Percentiles rank a stretch among this genome's conserved stretches.
Conservation (phyloP, 2,329 filamentous ascomycete genomes). For the Cladophialophora exuberans region DNA sequence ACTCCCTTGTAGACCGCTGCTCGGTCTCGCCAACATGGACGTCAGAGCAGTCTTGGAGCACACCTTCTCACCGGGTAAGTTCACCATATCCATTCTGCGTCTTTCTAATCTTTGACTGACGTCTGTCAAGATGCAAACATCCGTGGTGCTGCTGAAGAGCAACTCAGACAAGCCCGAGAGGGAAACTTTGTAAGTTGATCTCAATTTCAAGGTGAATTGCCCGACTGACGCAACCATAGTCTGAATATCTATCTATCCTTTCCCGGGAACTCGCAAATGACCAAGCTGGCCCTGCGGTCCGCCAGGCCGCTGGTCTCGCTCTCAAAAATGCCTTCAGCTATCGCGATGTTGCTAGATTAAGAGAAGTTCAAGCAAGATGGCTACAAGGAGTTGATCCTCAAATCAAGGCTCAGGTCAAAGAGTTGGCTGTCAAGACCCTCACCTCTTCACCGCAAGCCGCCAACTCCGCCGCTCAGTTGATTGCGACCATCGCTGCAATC, state of each 20-base stretch:
- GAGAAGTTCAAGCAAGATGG: conserved; percentile 94
- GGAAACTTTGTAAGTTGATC: conserved; percentile 80
- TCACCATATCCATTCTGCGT: conserved; percentile 13
- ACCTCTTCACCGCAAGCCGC: conserved; percentile 82
- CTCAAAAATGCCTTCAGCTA: conserved; percentile 98
- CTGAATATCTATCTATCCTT: conserved; percentile 88
- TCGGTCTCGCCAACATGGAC: conserved; percentile 69
- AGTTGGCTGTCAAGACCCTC: conserved; percentile 85
- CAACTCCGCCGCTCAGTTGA: conserved; percentile 89
- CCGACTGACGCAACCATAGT: conserved; percentile 55
- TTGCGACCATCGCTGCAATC: conserved; percentile 91
- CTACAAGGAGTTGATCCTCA: conserved; percentile 76
- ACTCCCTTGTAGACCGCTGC: conserved; percentile 24
- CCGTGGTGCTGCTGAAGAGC: conserved; percentile 90
- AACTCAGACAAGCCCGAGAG: conserved; percentile 89
- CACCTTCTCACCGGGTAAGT: conserved; percentile 90
- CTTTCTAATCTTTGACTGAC: conserved; percentile 42
- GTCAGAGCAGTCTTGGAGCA: conserved; percentile 97
- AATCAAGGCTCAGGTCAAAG: conserved; percentile 86
- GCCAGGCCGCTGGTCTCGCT: conserved; percentile 91
- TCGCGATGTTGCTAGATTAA: conserved; percentile 83
- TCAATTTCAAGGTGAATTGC: neutral
- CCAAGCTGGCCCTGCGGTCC: conserved; percentile 76
- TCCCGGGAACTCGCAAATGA: conserved; percentile 95
- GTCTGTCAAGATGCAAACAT: conserved; percentile 75